Evolutionary conservation across 148 eudicot species (phyloP).

Genomic region (Vaccinium vitisidaea): DNA sequence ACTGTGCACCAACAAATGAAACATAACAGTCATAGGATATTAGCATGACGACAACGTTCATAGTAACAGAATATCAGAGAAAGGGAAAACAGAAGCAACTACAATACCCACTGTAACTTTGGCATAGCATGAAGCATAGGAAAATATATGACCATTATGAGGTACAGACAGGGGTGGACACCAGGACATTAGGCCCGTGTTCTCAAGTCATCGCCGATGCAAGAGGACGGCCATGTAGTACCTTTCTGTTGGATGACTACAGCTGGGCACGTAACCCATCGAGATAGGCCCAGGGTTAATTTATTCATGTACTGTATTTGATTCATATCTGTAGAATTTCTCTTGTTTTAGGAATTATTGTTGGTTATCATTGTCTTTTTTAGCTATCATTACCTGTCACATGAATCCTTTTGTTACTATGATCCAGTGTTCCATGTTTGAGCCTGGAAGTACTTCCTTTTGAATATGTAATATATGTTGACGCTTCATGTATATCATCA

Average conservation of each 20-base stretch:
- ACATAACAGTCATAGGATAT: background rate
- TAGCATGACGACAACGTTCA: background rate
- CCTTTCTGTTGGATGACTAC: background rate
- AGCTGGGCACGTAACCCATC: background rate
- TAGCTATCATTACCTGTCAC: no score
- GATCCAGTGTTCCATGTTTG: no score
- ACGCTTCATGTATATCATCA: no score
- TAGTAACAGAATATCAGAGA: background rate
- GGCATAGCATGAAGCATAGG: background rate
- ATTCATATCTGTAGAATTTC: no score
- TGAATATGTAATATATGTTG: no score
- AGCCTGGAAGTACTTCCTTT: no score
- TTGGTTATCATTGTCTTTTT: background rate
- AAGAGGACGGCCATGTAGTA: background rate
- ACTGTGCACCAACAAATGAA: slow-evolving; percentile 49
- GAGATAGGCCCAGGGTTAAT: background rate
- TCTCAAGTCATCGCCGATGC: background rate
- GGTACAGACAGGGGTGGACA: background rate
- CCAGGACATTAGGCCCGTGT: background rate
- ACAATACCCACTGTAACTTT: background rate
- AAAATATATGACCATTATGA: background rate
- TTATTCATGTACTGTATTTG: background rate
- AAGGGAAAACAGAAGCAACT: background rate
- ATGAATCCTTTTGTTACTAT: no score
- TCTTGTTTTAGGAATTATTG: background rate